Evolutionary conservation across 768 basidiomycete species (phyloP).

Genomic region (Hygrocybe punicea): DNA sequence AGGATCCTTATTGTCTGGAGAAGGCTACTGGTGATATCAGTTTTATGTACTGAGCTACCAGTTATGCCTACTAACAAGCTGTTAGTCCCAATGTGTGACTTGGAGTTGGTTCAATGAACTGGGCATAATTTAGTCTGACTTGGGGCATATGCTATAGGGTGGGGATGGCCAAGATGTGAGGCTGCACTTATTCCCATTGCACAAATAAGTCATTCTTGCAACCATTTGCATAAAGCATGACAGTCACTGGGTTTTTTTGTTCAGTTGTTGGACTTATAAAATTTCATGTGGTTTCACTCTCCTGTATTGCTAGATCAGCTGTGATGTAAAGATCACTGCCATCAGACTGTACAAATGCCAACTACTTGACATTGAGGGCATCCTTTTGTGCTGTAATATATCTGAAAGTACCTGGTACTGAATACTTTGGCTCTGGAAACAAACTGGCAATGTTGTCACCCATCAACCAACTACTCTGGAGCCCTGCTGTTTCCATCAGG

Average conservation of each 20-base stretch:
- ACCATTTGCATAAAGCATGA: too few relatives aligned
- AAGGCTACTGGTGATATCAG: too few relatives aligned
- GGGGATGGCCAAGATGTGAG: too few relatives aligned
- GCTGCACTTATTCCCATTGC: too few relatives aligned
- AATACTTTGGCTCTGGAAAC: constrained; percentile 13
- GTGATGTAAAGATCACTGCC: constrained; percentile 22
- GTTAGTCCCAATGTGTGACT: too few relatives aligned
- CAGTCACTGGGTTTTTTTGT: not conserved
- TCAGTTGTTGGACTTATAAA: not conserved
- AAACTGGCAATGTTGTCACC: constrained; percentile 14
- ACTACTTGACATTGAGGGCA: constrained; percentile 18
- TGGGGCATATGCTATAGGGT: too few relatives aligned
- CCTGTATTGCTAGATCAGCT: constrained; percentile 9
- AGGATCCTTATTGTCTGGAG: too few relatives aligned
- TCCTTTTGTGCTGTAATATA: constrained; percentile 22
- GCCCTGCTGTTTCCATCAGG: constrained; percentile 12
- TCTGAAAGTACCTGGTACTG: constrained; percentile 21
- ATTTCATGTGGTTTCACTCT: not conserved
- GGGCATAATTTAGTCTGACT: too few relatives aligned
- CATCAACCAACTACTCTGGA: not conserved
- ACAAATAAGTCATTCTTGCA: too few relatives aligned
- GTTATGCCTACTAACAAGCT: too few relatives aligned
- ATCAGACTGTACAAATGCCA: constrained; percentile 19
- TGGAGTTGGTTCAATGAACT: too few relatives aligned
- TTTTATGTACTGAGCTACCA: too few relatives aligned